Base-by-base conservation (phyloP, 306 rosid genomes). In the Acacia confusa region DNA sequence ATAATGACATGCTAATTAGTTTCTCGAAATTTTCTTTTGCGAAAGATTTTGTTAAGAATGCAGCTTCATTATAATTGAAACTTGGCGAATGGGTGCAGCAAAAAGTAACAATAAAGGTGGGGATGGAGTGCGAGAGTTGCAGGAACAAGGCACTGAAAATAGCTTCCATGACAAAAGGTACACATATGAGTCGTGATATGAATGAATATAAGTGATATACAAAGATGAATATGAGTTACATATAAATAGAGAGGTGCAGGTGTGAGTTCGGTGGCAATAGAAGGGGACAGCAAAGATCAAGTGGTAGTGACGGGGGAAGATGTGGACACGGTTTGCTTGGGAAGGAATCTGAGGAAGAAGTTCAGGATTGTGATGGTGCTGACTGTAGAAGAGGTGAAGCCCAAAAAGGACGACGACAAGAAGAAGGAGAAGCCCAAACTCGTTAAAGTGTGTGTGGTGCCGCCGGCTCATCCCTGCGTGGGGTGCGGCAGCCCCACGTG, bases 291-390 rank as follows among this genome's bases (percentile, higher is more conserved):
- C 2, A 70, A 70, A n/a, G 74, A 70, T 7, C 0, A 0, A 70
- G 43, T 70, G 74, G 74, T 70, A n/a, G 74, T 70, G 32, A 70
- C 22, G 1, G 74, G 74, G 17, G 55, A 41, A 41, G 20, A 43
- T 43, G 52, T 70, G 74, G 74, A 70, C 74, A 43, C 74, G 0
- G 36, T 70, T 70, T 41, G 81, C 38, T 30, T 85, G 81, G 78
- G 40, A 0, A 75, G 71, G 53, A 8, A 9, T 44, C 78, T 88
- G 24, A 77, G 63, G 80, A 85, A 85, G 82, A 85, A 81, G 81
- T 85, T 88, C 63, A 17, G 67, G 2, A 0, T 16, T 10, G 75
- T 81, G 44, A 78, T 8, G 1, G 63, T 88, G 36, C 6, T 82
- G 0, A 85, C 66, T 19, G 72, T 85, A 75, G 83, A 80, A 57